A percentile compares a stretch with the other conserved stretches of the same genome.
Evolutionary conservation across 768 basidiomycete species (phyloP).

Genomic region (Kwoniella bestiolae): DNA sequence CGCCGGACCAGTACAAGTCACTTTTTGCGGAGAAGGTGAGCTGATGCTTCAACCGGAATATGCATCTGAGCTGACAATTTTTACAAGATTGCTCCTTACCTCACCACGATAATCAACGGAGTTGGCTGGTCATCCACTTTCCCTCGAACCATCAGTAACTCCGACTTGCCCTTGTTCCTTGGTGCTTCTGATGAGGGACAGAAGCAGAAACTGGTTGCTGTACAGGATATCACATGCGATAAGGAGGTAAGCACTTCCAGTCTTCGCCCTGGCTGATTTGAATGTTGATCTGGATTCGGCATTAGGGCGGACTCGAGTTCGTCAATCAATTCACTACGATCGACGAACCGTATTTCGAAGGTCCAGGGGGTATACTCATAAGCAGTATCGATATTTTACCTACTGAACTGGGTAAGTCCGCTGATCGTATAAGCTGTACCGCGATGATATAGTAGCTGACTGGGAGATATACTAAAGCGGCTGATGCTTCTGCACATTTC

Average conservation of each 20-base stretch:
- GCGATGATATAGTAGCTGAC: neutral
- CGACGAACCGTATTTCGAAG: slow-evolving; percentile 67
- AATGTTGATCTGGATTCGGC: no score
- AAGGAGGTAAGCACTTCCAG: slow-evolving; percentile 63
- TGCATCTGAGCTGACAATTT: neutral
- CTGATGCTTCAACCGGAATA: neutral
- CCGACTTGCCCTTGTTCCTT: slow-evolving; percentile 61
- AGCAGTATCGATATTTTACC: slow-evolving; percentile 93
- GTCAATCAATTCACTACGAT: slow-evolving; percentile 76
- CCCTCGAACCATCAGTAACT: slow-evolving; percentile 77
- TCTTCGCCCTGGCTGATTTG: no score
- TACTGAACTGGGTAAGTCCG: slow-evolving; percentile 65
- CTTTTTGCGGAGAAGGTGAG: slow-evolving; percentile 70
- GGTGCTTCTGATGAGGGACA: slow-evolving; percentile 58
- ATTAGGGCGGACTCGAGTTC: slow-evolving; percentile 84
- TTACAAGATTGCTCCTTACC: slow-evolving; percentile 77
- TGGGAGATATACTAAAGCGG: slow-evolving; percentile 57
- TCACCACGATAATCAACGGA: slow-evolving; percentile 83
- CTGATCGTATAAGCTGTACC: neutral
- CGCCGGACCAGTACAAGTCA: slow-evolving; percentile 70
- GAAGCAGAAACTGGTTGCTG: slow-evolving; percentile 62
- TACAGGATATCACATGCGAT: slow-evolving; percentile 90
- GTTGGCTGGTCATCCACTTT: slow-evolving; percentile 79
- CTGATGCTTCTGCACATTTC: slow-evolving; percentile 80
- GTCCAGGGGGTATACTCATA: slow-evolving; percentile 64